Base-by-base conservation (phyloP, 495 filamentous ascomycete genomes). In the Penicillium dipodomyicola region DNA sequence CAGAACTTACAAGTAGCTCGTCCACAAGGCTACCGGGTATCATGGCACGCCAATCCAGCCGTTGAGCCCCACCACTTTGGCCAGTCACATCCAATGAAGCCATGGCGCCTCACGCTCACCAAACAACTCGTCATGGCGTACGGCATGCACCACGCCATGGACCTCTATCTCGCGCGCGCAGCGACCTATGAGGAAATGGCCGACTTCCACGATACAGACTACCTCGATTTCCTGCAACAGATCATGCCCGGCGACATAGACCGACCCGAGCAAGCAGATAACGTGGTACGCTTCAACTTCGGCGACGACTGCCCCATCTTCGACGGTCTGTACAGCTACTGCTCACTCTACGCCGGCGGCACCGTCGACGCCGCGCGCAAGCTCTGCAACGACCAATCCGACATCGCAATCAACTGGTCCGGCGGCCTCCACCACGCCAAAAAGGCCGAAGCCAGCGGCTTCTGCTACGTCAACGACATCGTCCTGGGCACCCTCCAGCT, bases 341-440 rank as follows among this genome's bases (percentile, higher is more conserved):
- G 92, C 70, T 90, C 90, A 32, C 86, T 97, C 65, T 97, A 96
- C 65, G 85, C 89, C 6, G 95, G 95, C 35, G 90, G 86, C 40
- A 92, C 89, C 11, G 80, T 98, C 50, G 91, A 96, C 70, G 94
- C 94, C 11, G 93, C 94, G 27, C 87, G 90, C 57, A 94, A 93
- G 69, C 82, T 98, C 35, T 88, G 86, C 63, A 86, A 88, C 65
- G 78, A 86, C 35, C 89, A 97, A 72, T 88, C 91, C 23, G 87
- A 96, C 66, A 97, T 98, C 63, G 94, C 94, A 11, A 92, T 97
- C 76, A 96, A 96, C 71, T 98, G 94, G 94, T 93, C 91, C n/a
- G 94, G 94, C 19, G 94, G 94, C 4, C 78, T 98, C n/a, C 94
- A 98, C 67, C 94, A 98, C 71, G 94, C 94, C 25, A 96, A 96